Evolutionary conservation across 179 eudicot species (phyloP), one percentile per base, ranked within the genome.

Genomic region (Gypsophila paniculata): DNA sequence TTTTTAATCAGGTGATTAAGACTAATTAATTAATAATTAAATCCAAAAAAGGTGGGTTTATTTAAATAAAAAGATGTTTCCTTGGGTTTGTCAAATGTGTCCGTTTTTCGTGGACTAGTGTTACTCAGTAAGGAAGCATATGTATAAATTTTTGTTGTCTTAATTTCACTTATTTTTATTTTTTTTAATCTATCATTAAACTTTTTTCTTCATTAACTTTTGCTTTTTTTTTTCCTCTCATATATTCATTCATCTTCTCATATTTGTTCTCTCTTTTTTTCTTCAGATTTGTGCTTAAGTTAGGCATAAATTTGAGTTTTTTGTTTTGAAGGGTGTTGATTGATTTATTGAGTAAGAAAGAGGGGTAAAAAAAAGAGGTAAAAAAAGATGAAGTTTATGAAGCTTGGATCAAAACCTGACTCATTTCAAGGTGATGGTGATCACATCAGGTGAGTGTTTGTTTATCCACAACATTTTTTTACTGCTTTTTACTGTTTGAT

Each of bases 381-480:
- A 72, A n/a, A 64, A 63, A 80, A 67, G 11, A 84, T 84, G 87
- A 84, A 84, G 85, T 84, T 84, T 61, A 84, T 84, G 87, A 84
- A 84, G 74, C 85, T 84, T 76, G 87, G 87, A 81, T 84, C 87
- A 72, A 84, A 84, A 52, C 83, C 85, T 74, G 87, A 84, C 72
- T 72, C 87, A 5, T 84, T 84, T 78, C 87, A 84, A 78, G 79
- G 76, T 68, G 82, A 84, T 69, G 87, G 81, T 72, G 87, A 84
- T 78, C 77, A 75, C 55, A 81, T 81, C 75, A 84, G 87, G 87
- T 81, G 25, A 26, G 48, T 58, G 13, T 48, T 15, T 8, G 0
- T 19, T 26, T 58, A 8, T 8, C 44, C 15, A 13, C 17, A 4
- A 9, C n/a, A 19, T 36, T 36, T 34, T 13, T 14, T 63, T 48